Evolutionary conservation across 805 yeast species (phyloP), one percentile per base, ranked within the genome.

Genomic region (Yarrowia sp.): DNA sequence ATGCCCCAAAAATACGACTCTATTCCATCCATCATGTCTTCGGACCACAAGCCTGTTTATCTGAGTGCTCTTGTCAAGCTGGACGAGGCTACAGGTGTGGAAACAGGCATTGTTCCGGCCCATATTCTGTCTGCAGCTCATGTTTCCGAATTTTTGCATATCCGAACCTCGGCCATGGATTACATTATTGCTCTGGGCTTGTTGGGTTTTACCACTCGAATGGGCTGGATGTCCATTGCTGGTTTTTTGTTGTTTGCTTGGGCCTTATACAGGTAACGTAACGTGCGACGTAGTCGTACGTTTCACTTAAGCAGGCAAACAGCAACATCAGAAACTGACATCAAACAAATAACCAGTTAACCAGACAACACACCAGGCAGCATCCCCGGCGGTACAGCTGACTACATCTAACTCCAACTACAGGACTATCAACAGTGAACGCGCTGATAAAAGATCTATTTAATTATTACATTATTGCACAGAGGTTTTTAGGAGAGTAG

Each of bases 21-120:
- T 7, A 68, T 89, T 8, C 72, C 77, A 1, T 72, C 77, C 0
- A 74, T 87, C 40, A 74, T 76, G 5, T 77, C 80, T 24, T 89
- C 96, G 0, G 98, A 92, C 74, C 98, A 92, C 74, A 83, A 83
- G 54, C 96, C 97, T 0, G 97, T 92, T 1, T 82, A 74, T 67
- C 73, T 90, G 38, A 74, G 74, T 21, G 63, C 63, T 6, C 21
- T 22, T 30, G 49, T 43, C 32, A 43, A 58, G 3, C 41, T 58
- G n/a, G 17, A 16, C 26, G 33, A 38, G 9, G 33, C 44, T 9
- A 26, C 46, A 2, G 11, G 9, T 1, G 46, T 54, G 4, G 61
- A 54, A 14, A 33, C 17, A 33, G 44, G 35, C 11, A 14, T 38
- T n/a, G 61, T 54, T 11, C 61, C 61, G 9, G 11, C 30, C 19